Base-by-base conservation (phyloP, 257 asterid species). In the Echium plantagineum region DNA sequence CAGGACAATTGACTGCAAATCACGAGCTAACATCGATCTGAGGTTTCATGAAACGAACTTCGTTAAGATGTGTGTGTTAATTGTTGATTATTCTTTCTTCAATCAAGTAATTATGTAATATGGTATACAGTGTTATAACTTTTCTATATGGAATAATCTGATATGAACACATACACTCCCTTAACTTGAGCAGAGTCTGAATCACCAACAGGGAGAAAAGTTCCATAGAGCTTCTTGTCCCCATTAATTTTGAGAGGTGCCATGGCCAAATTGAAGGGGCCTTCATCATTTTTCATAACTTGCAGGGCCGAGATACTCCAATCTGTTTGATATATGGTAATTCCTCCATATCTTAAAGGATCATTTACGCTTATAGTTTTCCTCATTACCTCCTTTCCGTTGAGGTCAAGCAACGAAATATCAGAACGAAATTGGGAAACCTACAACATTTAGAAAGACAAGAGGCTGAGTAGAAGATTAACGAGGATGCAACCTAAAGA, bases 1-100 rank as follows among this genome's bases (percentile, higher is more conserved):
- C 30, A 91, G 85, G 62, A 85, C 89, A 19, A 91, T 65, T 18
- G 96, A 91, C 64, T 91, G 96, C 78, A 82, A 77, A 77, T 91
- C 96, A 64, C 96, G 94, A 52, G 95, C 96, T 8, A 91, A 79
- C 96, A 88, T 83, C 53, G 96, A 91, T 81, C 96, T 91, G 82
- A 24, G 52, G 13, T 52, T 49, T 58, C 54, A 58, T 26, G 48
- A 52, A 35, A 35, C 13, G 2, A 35, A 5, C 46, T 4, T 35
- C 12, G 10, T 35, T 1, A 35, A 35, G 19, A 63, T 64, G 46
- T 20, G 58, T 47, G 38, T 46, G 20, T 65, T 12, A 54, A 38
- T 52, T 22, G 51, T 53, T 12, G 49, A 38, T 52, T 22, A 32
- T 53, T n/a, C 19, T 56, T n/a, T 65, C 8, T 42, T 42, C 49